A percentile compares a stretch with the other conserved stretches of the same genome.
Evolutionary conservation across 1,284 basidiomycete species (phyloP).

Genomic region (Cutaneotrichosporon arboriforme): DNA sequence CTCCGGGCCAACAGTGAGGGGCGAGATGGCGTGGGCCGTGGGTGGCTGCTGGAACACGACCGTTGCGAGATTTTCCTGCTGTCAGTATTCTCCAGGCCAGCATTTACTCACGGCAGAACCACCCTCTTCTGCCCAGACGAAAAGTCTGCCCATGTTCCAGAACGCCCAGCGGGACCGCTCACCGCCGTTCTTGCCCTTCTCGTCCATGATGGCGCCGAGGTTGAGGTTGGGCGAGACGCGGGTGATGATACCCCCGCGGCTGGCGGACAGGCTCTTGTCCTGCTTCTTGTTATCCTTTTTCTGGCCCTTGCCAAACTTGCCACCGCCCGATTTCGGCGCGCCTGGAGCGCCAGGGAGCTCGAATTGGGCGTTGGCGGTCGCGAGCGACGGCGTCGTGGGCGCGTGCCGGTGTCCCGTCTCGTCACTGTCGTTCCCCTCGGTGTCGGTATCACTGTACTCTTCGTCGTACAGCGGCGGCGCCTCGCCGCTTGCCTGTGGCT

Average conservation of each 20-base stretch:
- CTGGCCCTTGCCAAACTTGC: constrained; percentile 5
- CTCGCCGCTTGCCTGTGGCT: not conserved
- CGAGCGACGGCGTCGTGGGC: not conserved
- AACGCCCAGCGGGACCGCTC: constrained; percentile 70
- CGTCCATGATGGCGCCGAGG: constrained; percentile 59
- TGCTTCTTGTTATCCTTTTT: constrained; percentile 10
- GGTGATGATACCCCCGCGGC: constrained; percentile 18
- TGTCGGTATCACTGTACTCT: constrained; percentile 15
- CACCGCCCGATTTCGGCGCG: not conserved
- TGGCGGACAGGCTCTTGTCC: constrained; percentile 11
- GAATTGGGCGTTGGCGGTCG: not conserved
- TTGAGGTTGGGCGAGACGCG: constrained; percentile 46
- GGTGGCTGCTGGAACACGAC: constrained; percentile 80
- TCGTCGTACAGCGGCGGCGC: constrained; percentile 14
- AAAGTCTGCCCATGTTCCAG: constrained; percentile 72
- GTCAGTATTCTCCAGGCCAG: not conserved
- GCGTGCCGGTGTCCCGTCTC: constrained; percentile 1
- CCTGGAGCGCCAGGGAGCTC: not conserved
- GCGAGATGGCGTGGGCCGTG: constrained; percentile 83
- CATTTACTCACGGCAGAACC: constrained; percentile 20
- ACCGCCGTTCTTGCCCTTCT: constrained; percentile 64
- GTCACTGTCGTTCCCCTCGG: constrained; percentile 6
- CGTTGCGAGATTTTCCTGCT: constrained; percentile 73
- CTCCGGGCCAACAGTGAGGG: constrained; percentile 57
- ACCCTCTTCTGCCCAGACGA: constrained; percentile 75